Evolutionary conservation across 2,329 filamentous ascomycete species (phyloP).

Genomic region (Alternaria infectoria): DNA sequence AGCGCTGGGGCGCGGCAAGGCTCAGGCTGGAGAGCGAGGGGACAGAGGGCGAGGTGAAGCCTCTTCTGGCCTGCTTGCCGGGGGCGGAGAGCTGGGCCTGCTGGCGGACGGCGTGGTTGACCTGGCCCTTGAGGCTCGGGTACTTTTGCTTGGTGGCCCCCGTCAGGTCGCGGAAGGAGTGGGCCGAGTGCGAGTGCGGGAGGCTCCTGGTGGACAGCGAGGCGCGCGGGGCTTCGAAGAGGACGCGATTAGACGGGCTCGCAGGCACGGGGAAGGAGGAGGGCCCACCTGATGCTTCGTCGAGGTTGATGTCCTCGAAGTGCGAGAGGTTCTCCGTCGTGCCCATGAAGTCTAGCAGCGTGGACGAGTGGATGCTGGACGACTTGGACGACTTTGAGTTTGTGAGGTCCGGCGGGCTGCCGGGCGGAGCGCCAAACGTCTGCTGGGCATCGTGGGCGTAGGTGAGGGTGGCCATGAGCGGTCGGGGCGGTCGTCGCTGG

Average conservation of each 20-base stretch:
- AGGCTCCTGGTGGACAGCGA: slow-evolving; percentile 24
- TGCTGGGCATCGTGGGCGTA: slow-evolving; percentile 34
- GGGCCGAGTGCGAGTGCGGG: slow-evolving; percentile 24
- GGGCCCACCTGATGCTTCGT: slow-evolving; percentile 59
- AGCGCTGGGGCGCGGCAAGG: slow-evolving; percentile 40
- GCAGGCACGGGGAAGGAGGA: slow-evolving; percentile 54
- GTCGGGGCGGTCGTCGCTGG: slow-evolving; percentile 34
- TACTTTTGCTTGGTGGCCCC: slow-evolving; percentile 45
- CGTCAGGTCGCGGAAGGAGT: slow-evolving; percentile 50
- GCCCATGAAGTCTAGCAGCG: slow-evolving; percentile 67
- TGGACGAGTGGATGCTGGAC: slow-evolving; percentile 83
- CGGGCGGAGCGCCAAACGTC: slow-evolving; percentile 58
- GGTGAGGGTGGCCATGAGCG: slow-evolving; percentile 47
- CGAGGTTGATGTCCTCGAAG: slow-evolving; percentile 92
- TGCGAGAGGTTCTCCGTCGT: slow-evolving; percentile 72
- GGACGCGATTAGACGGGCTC: slow-evolving; percentile 36
- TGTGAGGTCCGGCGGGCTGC: slow-evolving; percentile 79
- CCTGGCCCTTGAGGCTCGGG: slow-evolving; percentile 50
- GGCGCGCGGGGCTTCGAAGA: slow-evolving; percentile 38
- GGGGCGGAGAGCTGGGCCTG: slow-evolving; percentile 49
- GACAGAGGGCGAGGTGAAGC: slow-evolving; percentile 49
- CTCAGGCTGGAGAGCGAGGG: slow-evolving; percentile 41
- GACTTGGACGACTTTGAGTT: slow-evolving; percentile 89
- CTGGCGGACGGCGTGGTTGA: slow-evolving; percentile 40
- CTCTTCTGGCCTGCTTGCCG: slow-evolving; percentile 47